Evolutionary conservation across 2,329 filamentous ascomycete genomes (phyloP).

Genomic region (Colletotrichum salicis): DNA sequence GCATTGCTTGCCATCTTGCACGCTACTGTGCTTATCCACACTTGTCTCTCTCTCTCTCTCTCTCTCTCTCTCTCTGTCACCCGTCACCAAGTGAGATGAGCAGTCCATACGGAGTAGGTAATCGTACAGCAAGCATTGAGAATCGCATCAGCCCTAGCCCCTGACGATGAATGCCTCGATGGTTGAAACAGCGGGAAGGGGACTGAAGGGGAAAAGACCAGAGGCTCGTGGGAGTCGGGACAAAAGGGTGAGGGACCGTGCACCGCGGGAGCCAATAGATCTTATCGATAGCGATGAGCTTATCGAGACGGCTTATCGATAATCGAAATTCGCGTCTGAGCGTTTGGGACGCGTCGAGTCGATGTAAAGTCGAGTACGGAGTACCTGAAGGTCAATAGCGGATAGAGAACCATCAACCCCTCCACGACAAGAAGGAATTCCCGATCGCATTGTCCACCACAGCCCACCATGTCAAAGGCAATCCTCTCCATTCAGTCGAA

Average conservation of each 20-base stretch:
- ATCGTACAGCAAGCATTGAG: no score
- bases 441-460: not conserved
- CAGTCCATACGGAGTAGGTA: no score
- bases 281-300: conserved; percentile 25
- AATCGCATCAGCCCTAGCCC: not conserved
- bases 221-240: not conserved
- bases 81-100: no score
- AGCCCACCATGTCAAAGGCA: conserved; percentile 51
- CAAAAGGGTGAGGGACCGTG: not conserved
- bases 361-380: not conserved
- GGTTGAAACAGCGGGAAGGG: conserved; percentile 18
- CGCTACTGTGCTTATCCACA: not conserved
- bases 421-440: not conserved
- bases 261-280: conserved; percentile 10
- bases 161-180: conserved; percentile 9
- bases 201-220: not conserved
- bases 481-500: conserved; percentile 53
- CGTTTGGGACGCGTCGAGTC: conserved; percentile 14
- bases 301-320: conserved; percentile 28
- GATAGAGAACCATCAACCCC: not conserved
- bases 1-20: no score
- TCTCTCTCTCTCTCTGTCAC: not conserved
- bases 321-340: conserved; percentile 13
- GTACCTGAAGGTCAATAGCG: no score
- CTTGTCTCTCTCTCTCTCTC: not conserved